phyloP scores from a whole-genome alignment of 179 eudicot species.

The Beta corolliflora region DNA sequence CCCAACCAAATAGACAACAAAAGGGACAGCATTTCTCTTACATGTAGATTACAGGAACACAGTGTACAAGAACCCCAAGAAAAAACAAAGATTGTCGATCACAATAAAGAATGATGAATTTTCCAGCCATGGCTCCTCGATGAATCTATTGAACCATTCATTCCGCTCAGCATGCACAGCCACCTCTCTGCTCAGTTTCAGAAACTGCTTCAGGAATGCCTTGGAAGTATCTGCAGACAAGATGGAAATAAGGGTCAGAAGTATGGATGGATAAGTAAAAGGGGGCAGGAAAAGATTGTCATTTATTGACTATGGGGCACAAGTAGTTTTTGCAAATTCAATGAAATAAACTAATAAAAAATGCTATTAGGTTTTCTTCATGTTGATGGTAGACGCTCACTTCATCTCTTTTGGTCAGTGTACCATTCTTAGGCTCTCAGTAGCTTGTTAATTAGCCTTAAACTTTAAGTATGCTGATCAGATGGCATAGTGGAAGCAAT shows the following conservation, averaged over 20 bases:
- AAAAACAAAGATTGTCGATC: constrained; percentile 19
- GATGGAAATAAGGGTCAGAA: neutral
- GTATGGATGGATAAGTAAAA: neutral
- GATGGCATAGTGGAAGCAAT: neutral
- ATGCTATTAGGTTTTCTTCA: neutral
- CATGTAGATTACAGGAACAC: neutral
- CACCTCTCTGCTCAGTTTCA: constrained; percentile 76
- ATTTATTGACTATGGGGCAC: neutral
- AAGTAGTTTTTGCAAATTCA: neutral
- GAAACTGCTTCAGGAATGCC: constrained; percentile 78
- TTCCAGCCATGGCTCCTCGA: neutral
- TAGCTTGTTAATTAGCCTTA: neutral
- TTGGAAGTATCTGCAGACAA: constrained; percentile 79
- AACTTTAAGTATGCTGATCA: neutral
- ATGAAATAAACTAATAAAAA: neutral
- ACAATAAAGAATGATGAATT: constrained; percentile 21
- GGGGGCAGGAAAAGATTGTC: neutral
- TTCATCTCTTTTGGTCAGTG: neutral
- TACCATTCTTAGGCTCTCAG: neutral
- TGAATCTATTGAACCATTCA: constrained; percentile 11
- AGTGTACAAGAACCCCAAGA: constrained; percentile 21
- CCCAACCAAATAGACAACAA: neutral
- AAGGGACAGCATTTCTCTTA: neutral
- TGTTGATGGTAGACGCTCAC: neutral
- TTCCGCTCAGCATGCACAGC: constrained; percentile 74